These are phyloP conservation scores for Harringtonia lauricola DNA, from an alignment of 2,329 filamentous ascomycete species.

Conservation along the genomic window DNA sequence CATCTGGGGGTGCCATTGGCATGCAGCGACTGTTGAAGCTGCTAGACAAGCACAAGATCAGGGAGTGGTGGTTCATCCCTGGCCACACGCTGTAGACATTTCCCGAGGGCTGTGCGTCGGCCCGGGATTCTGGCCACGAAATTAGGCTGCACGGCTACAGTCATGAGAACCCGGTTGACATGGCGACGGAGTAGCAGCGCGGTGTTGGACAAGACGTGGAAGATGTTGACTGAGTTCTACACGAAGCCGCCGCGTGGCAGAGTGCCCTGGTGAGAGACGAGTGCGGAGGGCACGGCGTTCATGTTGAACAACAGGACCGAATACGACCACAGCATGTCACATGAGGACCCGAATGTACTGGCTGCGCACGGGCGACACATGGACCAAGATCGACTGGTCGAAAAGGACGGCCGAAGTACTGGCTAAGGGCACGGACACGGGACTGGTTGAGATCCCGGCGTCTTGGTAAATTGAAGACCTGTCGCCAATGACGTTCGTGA, in stretches of 20 bases:
- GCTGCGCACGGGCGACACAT: constrained; percentile 50
- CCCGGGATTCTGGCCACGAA: constrained; percentile 35
- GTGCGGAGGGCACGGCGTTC: constrained; percentile 54
- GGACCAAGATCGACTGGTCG: constrained; percentile 58
- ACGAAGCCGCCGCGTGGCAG: constrained; percentile 62
- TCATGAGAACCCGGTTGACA: constrained; percentile 32
- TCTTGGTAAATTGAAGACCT: constrained; percentile 55
- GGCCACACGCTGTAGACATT: constrained; percentile 38
- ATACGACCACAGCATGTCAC: constrained; percentile 58
- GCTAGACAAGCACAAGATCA: constrained; percentile 62
- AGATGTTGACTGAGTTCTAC: constrained; percentile 58
- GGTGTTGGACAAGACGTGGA: constrained; percentile 67
- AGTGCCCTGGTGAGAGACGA: constrained; percentile 67
- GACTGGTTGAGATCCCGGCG: constrained; percentile 55
- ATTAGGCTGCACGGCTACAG: constrained; percentile 34
- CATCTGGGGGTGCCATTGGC: constrained; percentile 57
- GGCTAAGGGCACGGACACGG: constrained; percentile 45
- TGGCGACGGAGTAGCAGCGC: constrained; percentile 61
- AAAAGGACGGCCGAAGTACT: constrained; percentile 49
- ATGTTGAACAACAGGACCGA: constrained; percentile 57
- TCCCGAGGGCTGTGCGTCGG: constrained; percentile 30
- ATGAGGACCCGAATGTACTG: constrained; percentile 55
- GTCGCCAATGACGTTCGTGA: constrained; percentile 65
- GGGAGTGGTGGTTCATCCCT: constrained; percentile 44
- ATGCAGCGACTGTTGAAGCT: constrained; percentile 56